A percentile compares a stretch with the other conserved stretches of the same genome.
phyloP scores from a whole-genome alignment of 2,329 filamentous ascomycete genomes.

The Calonectria ilicicola region DNA sequence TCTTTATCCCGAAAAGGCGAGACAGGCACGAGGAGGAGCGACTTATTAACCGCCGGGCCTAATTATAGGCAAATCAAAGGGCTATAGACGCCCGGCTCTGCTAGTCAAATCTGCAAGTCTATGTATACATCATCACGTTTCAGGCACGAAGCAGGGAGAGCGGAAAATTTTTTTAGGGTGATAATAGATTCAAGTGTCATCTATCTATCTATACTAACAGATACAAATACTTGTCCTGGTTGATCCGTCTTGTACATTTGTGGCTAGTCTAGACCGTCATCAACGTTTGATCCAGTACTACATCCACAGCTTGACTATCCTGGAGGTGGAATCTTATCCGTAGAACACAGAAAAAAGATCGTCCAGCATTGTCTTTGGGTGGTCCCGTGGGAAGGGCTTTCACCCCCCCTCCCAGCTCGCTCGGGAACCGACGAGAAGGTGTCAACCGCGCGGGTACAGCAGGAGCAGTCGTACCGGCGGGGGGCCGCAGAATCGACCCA shows the following conservation, averaged over 20 bases:
- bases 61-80: not conserved
- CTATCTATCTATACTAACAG: constrained; percentile 52
- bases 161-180: constrained; percentile 30
- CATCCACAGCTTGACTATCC: constrained; percentile 42
- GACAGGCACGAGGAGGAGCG: not conserved
- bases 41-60: not conserved
- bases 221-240: constrained; percentile 34
- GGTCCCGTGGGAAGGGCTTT: constrained; percentile 28
- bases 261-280: constrained; percentile 49
- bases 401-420: constrained; percentile 38
- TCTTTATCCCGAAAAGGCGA: constrained; percentile 23
- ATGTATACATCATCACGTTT: not conserved
- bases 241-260: constrained; percentile 40
- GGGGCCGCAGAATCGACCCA: constrained; percentile 68
- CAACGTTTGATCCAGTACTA: constrained; percentile 45
- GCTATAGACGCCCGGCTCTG: not conserved
- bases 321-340: constrained; percentile 41
- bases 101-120: too few relatives aligned
- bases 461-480: constrained; percentile 46
- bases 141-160: not conserved
- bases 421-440: constrained; percentile 45
- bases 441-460: constrained; percentile 44
- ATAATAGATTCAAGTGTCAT: constrained; percentile 66
- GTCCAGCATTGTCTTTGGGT: constrained; percentile 38
- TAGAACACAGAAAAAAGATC: constrained; percentile 31